A percentile compares a stretch with the other conserved stretches of the same genome.
phyloP scores from a whole-genome alignment of 1,139 yeast species.

The Chernovozyma sophiae-reginae region DNA sequence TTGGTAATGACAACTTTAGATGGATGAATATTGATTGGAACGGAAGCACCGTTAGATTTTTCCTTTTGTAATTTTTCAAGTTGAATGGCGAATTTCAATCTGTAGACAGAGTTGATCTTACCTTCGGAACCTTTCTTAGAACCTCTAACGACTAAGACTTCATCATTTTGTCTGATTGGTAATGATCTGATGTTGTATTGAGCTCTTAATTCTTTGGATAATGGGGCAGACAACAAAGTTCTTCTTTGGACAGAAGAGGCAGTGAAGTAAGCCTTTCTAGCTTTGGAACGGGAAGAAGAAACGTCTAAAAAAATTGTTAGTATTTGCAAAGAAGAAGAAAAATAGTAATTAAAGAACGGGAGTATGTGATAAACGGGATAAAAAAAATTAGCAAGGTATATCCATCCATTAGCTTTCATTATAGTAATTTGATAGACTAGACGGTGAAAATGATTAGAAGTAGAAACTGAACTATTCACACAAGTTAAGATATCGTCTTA shows the following conservation, averaged over 20 bases:
- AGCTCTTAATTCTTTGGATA: conserved; percentile 98
- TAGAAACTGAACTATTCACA: no score
- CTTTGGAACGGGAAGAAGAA: conserved; percentile 98
- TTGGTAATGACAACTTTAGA: conserved; percentile 99
- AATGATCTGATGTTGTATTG: conserved; percentile 94
- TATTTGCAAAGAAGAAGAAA: conserved; percentile 13
- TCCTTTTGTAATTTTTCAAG: conserved; percentile 97
- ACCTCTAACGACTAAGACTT: conserved; percentile 95
- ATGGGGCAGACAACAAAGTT: conserved; percentile 94
- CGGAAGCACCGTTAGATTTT: conserved; percentile 97
- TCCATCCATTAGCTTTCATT: no score
- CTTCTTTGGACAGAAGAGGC: conserved; percentile 98
- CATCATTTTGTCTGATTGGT: conserved; percentile 98
- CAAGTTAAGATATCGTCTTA: no score
- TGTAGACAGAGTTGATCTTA: conserved; percentile 96
- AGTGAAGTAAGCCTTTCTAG: conserved; percentile 99
- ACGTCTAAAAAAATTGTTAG: conserved; percentile 63
- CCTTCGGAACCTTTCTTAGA: conserved; percentile 99
- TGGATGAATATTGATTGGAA: conserved; percentile 97
- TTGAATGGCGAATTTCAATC: conserved; percentile 96
- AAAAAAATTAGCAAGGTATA: no score
- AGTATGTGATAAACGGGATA: no score
- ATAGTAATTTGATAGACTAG: no score
- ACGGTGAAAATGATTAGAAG: no score
- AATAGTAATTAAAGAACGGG: not conserved